Base-by-base conservation (phyloP, 2,329 filamentous ascomycete species). In the Ascochyta viciae-villosae region DNA sequence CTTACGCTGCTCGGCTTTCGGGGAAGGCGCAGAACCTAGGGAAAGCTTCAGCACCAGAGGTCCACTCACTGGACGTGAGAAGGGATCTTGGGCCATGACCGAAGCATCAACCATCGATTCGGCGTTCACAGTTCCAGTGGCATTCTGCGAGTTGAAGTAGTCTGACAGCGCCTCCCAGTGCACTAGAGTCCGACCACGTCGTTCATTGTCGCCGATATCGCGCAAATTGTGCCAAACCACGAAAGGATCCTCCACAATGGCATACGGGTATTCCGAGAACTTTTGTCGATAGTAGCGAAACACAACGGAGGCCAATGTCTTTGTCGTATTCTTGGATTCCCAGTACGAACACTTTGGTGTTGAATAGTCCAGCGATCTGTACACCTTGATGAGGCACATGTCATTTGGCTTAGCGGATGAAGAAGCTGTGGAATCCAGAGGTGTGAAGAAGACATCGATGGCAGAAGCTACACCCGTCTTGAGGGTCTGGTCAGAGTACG, bases 51-150 rank as follows among this genome's bases (percentile, higher is more conserved):
- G n/a, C 10, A 38, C 35, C 16, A 38, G 16, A 22, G 35, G 16
- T 9, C n/a, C 16, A 38, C 10, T 5, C 8, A 6, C 10, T 10
- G 35, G 16, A 19, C 3, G 16, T 12, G 33, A 16, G 23, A 6
- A 10, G n/a, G 10, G 19, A 5, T 16, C 35, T 22, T 7, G 16
- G n/a, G 4, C 7, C 6, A 7, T 10, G 9, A 23, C 35, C 6
- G 35, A 4, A 16, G n/a, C 41, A 34, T 57, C 50, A 23, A 56
- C 54, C 16, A 64, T 60, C 15, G 56, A 51, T 48, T 72, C 67
- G 2, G 60, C 46, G 2, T 29, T 37, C 3, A 72, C 58, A 16
- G 42, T 54, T 12, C 67, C 69, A 15, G 50, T 61, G 26, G 62
- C 65, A 40, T 63, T 37, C 13, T 9, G 12, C 1, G 12, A 23